Evolutionary conservation across 2,329 filamentous ascomycete genomes (phyloP).

Genomic region (Clonostachys byssicola): DNA sequence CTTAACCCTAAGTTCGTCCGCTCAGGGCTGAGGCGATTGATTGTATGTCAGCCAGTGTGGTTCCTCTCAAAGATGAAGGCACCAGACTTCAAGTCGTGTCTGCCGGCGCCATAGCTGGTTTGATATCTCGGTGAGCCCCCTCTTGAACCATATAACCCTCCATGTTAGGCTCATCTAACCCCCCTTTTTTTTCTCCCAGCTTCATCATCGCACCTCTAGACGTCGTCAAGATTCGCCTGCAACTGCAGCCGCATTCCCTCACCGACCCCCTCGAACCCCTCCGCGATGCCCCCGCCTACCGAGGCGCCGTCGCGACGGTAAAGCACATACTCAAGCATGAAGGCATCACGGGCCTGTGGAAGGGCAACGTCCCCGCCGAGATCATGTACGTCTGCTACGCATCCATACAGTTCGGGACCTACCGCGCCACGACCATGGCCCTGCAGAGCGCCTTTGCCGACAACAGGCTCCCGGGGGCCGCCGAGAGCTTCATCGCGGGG

Average conservation of each 20-base stretch:
- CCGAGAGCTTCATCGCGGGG: slow-evolving; percentile 78
- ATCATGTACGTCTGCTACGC: slow-evolving; percentile 90
- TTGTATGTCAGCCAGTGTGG: slow-evolving; percentile 28
- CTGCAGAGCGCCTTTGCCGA: slow-evolving; percentile 48
- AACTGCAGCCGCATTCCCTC: slow-evolving; percentile 84
- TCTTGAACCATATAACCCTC: background rate
- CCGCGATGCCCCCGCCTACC: slow-evolving; percentile 52
- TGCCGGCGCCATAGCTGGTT: slow-evolving; percentile 64
- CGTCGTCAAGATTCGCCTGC: slow-evolving; percentile 95
- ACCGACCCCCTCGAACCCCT: slow-evolving; percentile 66
- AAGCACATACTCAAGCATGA: slow-evolving; percentile 74
- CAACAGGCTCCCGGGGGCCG: slow-evolving; percentile 54
- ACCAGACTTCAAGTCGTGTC: slow-evolving; percentile 50
- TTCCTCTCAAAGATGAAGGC: slow-evolving; percentile 58
- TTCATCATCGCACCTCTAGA: slow-evolving; percentile 95
- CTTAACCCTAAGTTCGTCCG: too few relatives aligned
- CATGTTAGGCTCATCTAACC: background rate
- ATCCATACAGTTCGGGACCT: slow-evolving; percentile 83
- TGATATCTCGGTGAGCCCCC: slow-evolving; percentile 71
- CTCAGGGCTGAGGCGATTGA: background rate
- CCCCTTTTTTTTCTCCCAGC: slow-evolving; percentile 32
- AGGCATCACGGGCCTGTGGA: slow-evolving; percentile 86
- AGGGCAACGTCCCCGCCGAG: slow-evolving; percentile 95
- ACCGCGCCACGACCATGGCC: slow-evolving; percentile 68
- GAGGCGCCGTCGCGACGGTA: slow-evolving; percentile 73